A percentile compares a stretch with the other conserved stretches of the same genome.
These are phyloP conservation scores for Leptographium flavum DNA, from an alignment of 2,329 filamentous ascomycete species.

Conservation along the genomic window DNA sequence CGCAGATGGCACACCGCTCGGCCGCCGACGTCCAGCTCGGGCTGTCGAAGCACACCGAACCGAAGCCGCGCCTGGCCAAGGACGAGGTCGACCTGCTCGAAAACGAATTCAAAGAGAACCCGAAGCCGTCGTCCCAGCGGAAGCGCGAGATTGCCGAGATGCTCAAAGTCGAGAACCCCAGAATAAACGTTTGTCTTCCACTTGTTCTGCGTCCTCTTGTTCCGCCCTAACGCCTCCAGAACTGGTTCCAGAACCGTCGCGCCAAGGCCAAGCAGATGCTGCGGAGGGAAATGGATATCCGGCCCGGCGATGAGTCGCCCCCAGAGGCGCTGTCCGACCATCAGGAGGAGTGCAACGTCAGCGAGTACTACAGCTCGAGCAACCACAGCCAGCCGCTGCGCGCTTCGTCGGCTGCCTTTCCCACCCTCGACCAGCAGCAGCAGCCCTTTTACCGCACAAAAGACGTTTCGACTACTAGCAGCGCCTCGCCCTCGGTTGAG, in stretches of 20 bases:
- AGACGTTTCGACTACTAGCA: not conserved
- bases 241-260: conserved; percentile 55
- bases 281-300: conserved; percentile 32
- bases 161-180: conserved; percentile 47
- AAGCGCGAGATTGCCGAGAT: conserved; percentile 47
- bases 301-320: conserved; percentile 21
- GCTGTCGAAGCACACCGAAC: conserved; percentile 21
- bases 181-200: conserved; percentile 40
- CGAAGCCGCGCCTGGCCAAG: conserved; percentile 40
- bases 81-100: conserved; percentile 46
- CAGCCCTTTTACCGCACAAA: not conserved
- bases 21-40: conserved; percentile 10
- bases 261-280: conserved; percentile 52
- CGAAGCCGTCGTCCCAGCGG: conserved; percentile 46
- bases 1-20: conserved; percentile 10
- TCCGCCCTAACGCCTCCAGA: conserved; percentile 25
- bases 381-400: conserved; percentile 19
- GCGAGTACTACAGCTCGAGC: conserved; percentile 19
- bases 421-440: conserved; percentile 11
- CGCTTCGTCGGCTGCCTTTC: conserved; percentile 23
- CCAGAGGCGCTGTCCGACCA: conserved; percentile 20
- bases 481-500: conserved; percentile 6
- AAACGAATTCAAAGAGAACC: conserved; percentile 47
- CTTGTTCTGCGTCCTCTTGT: conserved; percentile 3
- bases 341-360: conserved; percentile 14